Conservation (phyloP, 352 stramenopile species). For the Globisporangium alternatum region DNA sequence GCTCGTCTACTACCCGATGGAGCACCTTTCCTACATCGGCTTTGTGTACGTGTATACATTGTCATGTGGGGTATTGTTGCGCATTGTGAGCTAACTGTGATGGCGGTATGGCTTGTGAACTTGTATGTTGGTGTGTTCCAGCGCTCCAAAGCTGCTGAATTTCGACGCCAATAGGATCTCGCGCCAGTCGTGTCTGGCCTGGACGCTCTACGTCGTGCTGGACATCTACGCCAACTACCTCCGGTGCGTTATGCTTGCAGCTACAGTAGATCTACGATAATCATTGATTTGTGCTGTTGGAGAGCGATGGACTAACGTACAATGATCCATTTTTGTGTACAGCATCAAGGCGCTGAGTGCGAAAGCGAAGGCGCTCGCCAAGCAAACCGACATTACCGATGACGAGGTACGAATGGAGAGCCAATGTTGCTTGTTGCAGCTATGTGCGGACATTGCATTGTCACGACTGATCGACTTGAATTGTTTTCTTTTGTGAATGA, state of each 20-base stretch:
- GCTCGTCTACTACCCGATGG: slow-evolving; percentile 83
- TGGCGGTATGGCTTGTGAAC: slow-evolving; percentile 9
- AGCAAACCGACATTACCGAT: slow-evolving; percentile 43
- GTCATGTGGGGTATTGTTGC: not conserved
- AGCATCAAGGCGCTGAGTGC: slow-evolving; percentile 61
- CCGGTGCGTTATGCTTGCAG: slow-evolving; percentile 35
- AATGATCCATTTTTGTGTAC: not conserved
- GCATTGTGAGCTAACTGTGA: not conserved
- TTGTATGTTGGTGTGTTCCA: slow-evolving; percentile 14
- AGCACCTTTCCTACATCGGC: slow-evolving; percentile 80
- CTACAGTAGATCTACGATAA: not conserved
- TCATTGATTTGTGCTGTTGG: not conserved
- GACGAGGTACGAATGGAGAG: slow-evolving; percentile 37
- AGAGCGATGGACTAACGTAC: not conserved
- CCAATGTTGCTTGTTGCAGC: not conserved
- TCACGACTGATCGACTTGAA: not conserved
- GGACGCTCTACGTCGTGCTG: slow-evolving; percentile 71
- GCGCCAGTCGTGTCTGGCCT: slow-evolving; percentile 66
- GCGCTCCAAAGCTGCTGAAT: slow-evolving; percentile 70
- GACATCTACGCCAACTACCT: slow-evolving; percentile 78
- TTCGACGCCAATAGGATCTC: slow-evolving; percentile 71
- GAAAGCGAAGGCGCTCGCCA: slow-evolving; percentile 56
- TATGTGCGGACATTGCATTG: not conserved
- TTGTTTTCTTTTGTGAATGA: slow-evolving; percentile 3
- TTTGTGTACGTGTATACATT: slow-evolving; percentile 60